Evolutionary conservation across 2,329 filamentous ascomycete species (phyloP).

Genomic region (Clarireedia homoeocarpa): DNA sequence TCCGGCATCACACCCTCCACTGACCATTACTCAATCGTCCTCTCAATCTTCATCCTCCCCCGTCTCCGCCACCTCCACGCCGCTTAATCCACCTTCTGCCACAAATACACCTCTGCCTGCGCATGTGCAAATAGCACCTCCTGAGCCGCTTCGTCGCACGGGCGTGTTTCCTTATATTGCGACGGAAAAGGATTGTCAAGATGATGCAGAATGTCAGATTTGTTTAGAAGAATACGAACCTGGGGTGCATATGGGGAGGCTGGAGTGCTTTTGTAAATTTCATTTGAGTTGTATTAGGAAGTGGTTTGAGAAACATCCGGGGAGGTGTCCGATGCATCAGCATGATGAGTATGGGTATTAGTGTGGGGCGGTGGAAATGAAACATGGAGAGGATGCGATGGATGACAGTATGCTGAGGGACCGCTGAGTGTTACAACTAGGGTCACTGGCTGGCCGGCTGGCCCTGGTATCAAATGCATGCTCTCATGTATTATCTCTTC

Average conservation of each 20-base stretch:
- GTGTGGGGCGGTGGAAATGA: not conserved
- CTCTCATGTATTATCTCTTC: no score
- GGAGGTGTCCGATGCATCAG: constrained; percentile 58
- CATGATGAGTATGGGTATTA: constrained; percentile 30
- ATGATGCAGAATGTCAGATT: constrained; percentile 60
- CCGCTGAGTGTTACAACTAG: no score
- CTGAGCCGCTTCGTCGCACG: constrained; percentile 36
- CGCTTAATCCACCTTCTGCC: constrained; percentile 25
- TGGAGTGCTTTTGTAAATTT: constrained; percentile 61
- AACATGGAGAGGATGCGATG: not conserved
- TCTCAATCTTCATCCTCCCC: constrained; percentile 18
- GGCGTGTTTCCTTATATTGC: constrained; percentile 58
- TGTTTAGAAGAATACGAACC: constrained; percentile 59
- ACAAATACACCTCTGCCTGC: no score
- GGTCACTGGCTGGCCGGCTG: no score
- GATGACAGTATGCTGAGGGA: no score
- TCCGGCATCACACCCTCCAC: constrained; percentile 2
- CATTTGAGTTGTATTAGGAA: constrained; percentile 52
- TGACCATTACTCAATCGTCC: constrained; percentile 14
- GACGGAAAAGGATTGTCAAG: constrained; percentile 62
- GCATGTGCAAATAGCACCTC: not conserved
- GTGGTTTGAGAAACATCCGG: constrained; percentile 56
- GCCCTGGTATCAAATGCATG: no score
- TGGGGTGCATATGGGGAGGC: constrained; percentile 53
- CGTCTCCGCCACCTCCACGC: constrained; percentile 8